Percentiles rank a stretch among this genome's conserved stretches.
Conservation (phyloP, 371 early-diverging fungal genomes). For the Haplosporangium sp. region DNA sequence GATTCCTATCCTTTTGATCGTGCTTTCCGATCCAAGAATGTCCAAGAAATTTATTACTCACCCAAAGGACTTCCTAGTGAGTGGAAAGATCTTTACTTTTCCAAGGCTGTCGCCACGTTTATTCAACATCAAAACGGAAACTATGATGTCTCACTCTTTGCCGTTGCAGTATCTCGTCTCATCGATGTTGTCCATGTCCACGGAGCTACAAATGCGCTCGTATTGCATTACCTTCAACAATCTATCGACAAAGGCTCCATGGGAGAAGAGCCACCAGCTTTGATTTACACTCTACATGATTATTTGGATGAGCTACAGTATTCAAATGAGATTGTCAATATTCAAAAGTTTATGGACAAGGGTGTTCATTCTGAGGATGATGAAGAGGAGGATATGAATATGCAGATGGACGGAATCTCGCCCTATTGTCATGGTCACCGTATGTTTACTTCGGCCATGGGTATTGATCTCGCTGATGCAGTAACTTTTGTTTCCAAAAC, state of each 20-base stretch:
- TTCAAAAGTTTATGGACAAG: constrained; percentile 62
- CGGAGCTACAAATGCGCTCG: constrained; percentile 73
- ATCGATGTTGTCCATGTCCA: constrained; percentile 74
- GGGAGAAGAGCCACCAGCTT: constrained; percentile 64
- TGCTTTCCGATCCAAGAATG: constrained; percentile 61
- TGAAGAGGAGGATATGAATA: constrained; percentile 44
- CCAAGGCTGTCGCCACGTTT: constrained; percentile 69
- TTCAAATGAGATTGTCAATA: constrained; percentile 63
- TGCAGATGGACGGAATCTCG: constrained; percentile 52
- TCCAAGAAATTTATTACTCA: constrained; percentile 63
- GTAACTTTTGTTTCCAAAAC: constrained; percentile 71
- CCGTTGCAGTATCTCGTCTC: constrained; percentile 48
- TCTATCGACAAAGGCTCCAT: constrained; percentile 43
- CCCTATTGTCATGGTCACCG: constrained; percentile 64
- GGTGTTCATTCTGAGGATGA: constrained; percentile 39
- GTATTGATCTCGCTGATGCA: constrained; percentile 67
- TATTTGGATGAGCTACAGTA: constrained; percentile 72
- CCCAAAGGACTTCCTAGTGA: constrained; percentile 68
- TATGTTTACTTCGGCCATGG: constrained; percentile 69
- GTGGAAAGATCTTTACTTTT: constrained; percentile 75
- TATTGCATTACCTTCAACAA: constrained; percentile 62
- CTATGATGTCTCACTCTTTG: constrained; percentile 68
- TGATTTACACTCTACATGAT: constrained; percentile 77
- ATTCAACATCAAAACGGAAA: constrained; percentile 62
- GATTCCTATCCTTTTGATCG: constrained; percentile 59